A percentile compares a stretch with the other conserved stretches of the same genome.
Evolutionary conservation across 768 basidiomycete species (phyloP).

Genomic region (Russula olivacea): DNA sequence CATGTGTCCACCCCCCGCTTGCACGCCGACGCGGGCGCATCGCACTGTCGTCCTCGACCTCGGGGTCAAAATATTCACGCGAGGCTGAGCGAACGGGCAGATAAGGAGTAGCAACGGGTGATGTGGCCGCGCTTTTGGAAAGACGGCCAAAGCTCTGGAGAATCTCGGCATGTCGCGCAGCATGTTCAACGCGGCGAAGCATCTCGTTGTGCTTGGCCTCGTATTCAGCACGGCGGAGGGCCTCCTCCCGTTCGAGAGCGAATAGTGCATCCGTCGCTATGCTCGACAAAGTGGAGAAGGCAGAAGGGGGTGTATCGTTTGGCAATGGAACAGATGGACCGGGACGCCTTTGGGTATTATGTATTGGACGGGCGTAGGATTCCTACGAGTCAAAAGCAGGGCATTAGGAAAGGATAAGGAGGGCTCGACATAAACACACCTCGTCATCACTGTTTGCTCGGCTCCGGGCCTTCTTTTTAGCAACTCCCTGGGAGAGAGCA

Average conservation of each 20-base stretch:
- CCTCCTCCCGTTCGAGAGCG: slow-evolving; percentile 80
- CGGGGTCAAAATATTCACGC: slow-evolving; percentile 27
- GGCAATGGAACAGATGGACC: slow-evolving; percentile 26
- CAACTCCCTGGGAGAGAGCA: slow-evolving; percentile 6
- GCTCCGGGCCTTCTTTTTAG: slow-evolving; percentile 55
- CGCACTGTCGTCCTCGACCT: slow-evolving; percentile 38
- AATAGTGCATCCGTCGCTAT: slow-evolving; percentile 87
- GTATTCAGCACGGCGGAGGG: slow-evolving; percentile 57
- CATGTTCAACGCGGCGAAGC: slow-evolving; percentile 32
- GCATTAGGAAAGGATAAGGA: slow-evolving; percentile 4
- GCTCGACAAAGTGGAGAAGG: slow-evolving; percentile 58
- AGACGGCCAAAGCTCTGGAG: slow-evolving; percentile 33
- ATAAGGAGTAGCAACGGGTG: slow-evolving; percentile 21
- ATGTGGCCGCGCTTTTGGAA: slow-evolving; percentile 23
- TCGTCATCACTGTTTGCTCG: slow-evolving; percentile 79
- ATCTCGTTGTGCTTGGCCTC: slow-evolving; percentile 46
- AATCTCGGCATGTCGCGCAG: slow-evolving; percentile 43
- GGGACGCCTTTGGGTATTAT: not conserved
- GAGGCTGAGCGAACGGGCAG: slow-evolving; percentile 1
- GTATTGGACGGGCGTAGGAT: slow-evolving; percentile 36
- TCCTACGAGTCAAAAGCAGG: slow-evolving; percentile 29
- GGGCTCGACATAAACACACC: slow-evolving; percentile 41
- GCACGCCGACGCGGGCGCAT: slow-evolving; percentile 34
- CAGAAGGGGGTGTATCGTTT: slow-evolving; percentile 28
- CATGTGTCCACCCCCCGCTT: slow-evolving; percentile 24